Evolutionary conservation across 352 stramenopile genomes (phyloP).

Genomic region (Globisporangium viniferum): DNA sequence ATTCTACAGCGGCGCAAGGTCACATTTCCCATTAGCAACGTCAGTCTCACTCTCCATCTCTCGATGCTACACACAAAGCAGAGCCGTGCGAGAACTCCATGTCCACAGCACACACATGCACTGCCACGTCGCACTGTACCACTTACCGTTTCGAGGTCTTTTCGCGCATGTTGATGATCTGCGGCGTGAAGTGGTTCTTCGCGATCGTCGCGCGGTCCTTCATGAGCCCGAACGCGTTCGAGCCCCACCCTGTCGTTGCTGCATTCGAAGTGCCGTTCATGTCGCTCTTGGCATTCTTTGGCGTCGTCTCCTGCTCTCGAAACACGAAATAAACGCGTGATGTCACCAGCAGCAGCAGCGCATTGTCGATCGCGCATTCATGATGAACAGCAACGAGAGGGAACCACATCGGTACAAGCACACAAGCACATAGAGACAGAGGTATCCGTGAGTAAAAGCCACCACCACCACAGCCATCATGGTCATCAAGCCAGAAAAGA

Average conservation of each 20-base stretch:
- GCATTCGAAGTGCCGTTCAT: neutral
- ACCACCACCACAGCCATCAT: neutral
- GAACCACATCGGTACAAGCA: neutral
- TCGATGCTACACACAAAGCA: neutral
- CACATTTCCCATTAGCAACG: neutral
- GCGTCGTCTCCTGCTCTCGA: slow-evolving; percentile 3
- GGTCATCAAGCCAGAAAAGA: neutral
- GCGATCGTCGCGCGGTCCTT: slow-evolving; percentile 47
- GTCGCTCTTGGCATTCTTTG: slow-evolving; percentile 7
- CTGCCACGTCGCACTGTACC: neutral
- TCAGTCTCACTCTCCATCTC: neutral
- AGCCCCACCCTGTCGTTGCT: slow-evolving; percentile 17
- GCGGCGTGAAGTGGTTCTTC: slow-evolving; percentile 53
- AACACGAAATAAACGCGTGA: slow-evolving; percentile 4
- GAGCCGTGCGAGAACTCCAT: neutral
- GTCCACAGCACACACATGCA: neutral
- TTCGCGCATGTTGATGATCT: slow-evolving; percentile 47
- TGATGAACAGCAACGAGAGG: neutral
- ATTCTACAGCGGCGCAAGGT: slow-evolving; percentile 26
- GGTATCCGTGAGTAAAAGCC: slow-evolving; percentile 7
- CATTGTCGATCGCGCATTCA: neutral
- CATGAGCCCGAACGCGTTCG: slow-evolving; percentile 42
- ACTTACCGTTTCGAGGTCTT: slow-evolving; percentile 50
- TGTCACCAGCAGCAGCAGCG: neutral
- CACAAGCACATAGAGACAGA: neutral